Evolutionary conservation across 768 basidiomycete species (phyloP).

Genomic region (Russula brevipes): DNA sequence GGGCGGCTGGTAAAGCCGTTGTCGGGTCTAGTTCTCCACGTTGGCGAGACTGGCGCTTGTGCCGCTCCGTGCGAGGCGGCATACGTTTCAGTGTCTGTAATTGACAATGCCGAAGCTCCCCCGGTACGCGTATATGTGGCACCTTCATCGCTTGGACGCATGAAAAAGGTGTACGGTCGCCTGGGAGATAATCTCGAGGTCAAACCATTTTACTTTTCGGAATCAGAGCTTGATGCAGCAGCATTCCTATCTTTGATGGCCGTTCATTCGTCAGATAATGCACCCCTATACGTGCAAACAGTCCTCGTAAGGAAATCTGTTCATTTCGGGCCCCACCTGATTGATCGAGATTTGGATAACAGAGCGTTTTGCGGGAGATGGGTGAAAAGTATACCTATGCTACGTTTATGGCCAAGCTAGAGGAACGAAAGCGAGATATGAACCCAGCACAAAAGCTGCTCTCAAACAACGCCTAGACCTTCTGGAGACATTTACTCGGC

Average conservation of each 20-base stretch:
- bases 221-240: slow-evolving; percentile 59
- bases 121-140: slow-evolving; percentile 52
- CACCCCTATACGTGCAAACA: slow-evolving; percentile 66
- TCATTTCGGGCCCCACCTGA: neutral
- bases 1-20: slow-evolving; percentile 53
- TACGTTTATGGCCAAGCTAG: slow-evolving; percentile 45
- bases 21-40: slow-evolving; percentile 61
- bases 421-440: slow-evolving; percentile 45
- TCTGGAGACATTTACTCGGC: slow-evolving; percentile 51
- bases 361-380: slow-evolving; percentile 58
- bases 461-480: slow-evolving; percentile 62
- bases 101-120: slow-evolving; percentile 30
- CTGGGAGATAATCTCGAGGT: slow-evolving; percentile 45
- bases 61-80: slow-evolving; percentile 63
- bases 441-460: slow-evolving; percentile 51
- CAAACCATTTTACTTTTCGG: slow-evolving; percentile 49
- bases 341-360: slow-evolving; percentile 1
- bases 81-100: slow-evolving; percentile 33
- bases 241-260: slow-evolving; percentile 76
- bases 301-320: slow-evolving; percentile 50
- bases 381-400: slow-evolving; percentile 54
- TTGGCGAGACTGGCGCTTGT: slow-evolving; percentile 57
- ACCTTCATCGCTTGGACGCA: slow-evolving; percentile 53
- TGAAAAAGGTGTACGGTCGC: slow-evolving; percentile 47
- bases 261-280: slow-evolving; percentile 51